Evolutionary conservation across 495 filamentous ascomycete species (phyloP).

Genomic region (Cercophora newfieldiana): DNA sequence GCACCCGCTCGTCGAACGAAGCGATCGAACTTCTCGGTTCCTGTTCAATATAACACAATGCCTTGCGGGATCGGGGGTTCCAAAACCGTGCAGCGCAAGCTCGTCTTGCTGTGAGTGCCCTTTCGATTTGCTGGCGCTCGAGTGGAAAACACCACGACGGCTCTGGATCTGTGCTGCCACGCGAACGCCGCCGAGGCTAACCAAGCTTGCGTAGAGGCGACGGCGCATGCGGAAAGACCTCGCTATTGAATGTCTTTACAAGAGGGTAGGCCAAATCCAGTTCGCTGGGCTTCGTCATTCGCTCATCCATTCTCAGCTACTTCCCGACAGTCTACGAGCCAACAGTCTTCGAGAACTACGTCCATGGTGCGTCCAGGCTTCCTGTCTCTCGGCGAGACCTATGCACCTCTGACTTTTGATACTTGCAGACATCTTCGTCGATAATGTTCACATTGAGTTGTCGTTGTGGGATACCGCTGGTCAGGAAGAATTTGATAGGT

Average conservation of each 20-base stretch:
- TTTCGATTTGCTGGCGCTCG: not conserved
- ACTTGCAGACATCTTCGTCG: constrained; percentile 89
- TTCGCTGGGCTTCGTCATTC: not conserved
- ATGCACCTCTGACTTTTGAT: constrained; percentile 13
- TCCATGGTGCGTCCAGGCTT: constrained; percentile 69
- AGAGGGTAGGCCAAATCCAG: constrained; percentile 66
- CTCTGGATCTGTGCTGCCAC: not conserved
- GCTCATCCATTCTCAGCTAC: constrained; percentile 57
- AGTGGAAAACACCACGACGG: not conserved
- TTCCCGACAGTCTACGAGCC: constrained; percentile 99
- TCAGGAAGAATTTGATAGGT: constrained; percentile 97
- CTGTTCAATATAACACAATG: constrained; percentile 43
- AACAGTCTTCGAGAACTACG: constrained; percentile 99
- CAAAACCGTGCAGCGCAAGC: constrained; percentile 91
- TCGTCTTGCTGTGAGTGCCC: constrained; percentile 83
- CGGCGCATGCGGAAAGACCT: constrained; percentile 97
- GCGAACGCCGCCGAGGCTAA: constrained; percentile 17
- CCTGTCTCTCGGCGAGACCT: not conserved
- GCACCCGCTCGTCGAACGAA: not conserved
- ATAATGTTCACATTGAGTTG: constrained; percentile 92
- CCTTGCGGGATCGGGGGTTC: constrained; percentile 61
- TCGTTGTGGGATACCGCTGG: constrained; percentile 98
- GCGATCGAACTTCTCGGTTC: constrained; percentile 2
- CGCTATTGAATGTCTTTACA: constrained; percentile 95
- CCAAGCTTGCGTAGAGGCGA: constrained; percentile 68